phyloP scores from a whole-genome alignment of 2,329 filamentous ascomycete genomes.

The Beauveria brongniartii region DNA sequence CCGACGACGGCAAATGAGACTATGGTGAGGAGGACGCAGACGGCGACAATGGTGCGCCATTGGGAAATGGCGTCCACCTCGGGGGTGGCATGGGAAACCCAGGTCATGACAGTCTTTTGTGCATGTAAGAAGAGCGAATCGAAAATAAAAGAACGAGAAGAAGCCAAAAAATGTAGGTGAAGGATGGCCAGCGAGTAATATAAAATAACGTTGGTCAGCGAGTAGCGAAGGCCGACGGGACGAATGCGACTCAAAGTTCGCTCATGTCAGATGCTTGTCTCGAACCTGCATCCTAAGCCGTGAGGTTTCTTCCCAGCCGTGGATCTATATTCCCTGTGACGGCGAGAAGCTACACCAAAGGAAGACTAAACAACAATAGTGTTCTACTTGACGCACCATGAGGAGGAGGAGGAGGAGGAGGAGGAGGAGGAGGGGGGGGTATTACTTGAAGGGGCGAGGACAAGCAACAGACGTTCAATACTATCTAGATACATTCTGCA shows the following conservation, averaged over 20 bases:
- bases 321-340: not conserved
- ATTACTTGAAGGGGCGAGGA: too few species aligned
- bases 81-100: conserved; percentile 41
- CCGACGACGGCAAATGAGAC: conserved; percentile 34
- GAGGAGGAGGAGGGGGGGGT: too few species aligned
- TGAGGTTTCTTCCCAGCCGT: not conserved
- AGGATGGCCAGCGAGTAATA: not conserved
- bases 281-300: not conserved
- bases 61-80: conserved; percentile 39
- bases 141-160: too few species aligned
- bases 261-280: conserved; percentile 3
- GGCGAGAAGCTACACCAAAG: not conserved
- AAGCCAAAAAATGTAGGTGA: not conserved
- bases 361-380: not conserved
- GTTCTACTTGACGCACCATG: not conserved
- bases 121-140: not conserved
- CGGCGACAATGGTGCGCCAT: conserved; percentile 38
- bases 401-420: too few species aligned
- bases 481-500: too few species aligned
- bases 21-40: conserved; percentile 36
- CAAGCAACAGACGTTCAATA: too few species aligned
- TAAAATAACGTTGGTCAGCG: not conserved
- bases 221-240: not conserved
- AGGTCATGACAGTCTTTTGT: conserved; percentile 31
- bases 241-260: not conserved